Evolutionary conservation across 306 rosid species (phyloP).

Genomic region (Sophora flavescens): DNA sequence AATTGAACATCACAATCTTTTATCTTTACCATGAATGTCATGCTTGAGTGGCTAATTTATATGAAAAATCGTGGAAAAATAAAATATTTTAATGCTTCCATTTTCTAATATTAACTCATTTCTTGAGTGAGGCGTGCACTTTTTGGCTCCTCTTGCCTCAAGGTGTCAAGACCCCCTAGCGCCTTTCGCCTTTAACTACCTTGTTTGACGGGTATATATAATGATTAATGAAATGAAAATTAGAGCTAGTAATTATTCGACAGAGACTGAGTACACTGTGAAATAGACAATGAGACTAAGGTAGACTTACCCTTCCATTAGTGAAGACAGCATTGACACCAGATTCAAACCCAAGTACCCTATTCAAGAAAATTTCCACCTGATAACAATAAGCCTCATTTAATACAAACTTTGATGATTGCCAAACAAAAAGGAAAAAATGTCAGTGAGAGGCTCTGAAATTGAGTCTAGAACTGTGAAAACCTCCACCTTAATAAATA

Average conservation of each 20-base stretch:
- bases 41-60: too few species aligned
- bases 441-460: slow-evolving; percentile 34
- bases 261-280: not conserved
- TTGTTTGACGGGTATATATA: not conserved
- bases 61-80: too few species aligned
- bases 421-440: slow-evolving; percentile 1
- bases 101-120: too few species aligned
- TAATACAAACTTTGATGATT: slow-evolving; percentile 30
- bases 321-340: slow-evolving; percentile 83
- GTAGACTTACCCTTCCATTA: slow-evolving; percentile 91
- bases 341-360: slow-evolving; percentile 72
- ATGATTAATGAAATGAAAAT: not conserved
- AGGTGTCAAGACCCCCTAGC: too few species aligned
- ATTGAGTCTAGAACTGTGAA: slow-evolving; percentile 27
- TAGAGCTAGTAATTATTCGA: not conserved
- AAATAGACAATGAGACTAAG: slow-evolving; percentile 37
- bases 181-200: too few species aligned
- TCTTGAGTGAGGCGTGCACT: too few species aligned
- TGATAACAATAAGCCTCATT: slow-evolving; percentile 49
- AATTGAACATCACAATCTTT: too few species aligned
- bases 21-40: too few species aligned
- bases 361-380: slow-evolving; percentile 69
- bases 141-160: too few species aligned
- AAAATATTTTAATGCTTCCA: too few species aligned
- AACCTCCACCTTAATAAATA: slow-evolving; percentile 25